Base-by-base conservation (phyloP, 768 basidiomycete genomes). In the Suillus variegatus region DNA sequence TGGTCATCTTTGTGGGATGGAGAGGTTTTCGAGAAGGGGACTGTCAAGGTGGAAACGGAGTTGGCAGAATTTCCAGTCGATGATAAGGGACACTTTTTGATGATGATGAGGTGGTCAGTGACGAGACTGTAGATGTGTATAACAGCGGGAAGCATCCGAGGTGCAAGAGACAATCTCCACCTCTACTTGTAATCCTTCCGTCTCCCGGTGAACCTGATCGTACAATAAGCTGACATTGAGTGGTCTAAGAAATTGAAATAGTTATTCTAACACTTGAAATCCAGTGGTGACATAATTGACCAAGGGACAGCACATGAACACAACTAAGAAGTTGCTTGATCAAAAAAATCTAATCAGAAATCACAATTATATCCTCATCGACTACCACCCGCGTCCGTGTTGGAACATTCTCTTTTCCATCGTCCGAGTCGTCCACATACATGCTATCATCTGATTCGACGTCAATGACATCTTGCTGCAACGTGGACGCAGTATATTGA, bases 361-460 rank as follows among this genome's bases (percentile, higher is more conserved):
- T 77, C 64, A 88, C 85, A 69, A 92, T 86, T 36, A 91, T 76
- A 32, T 74, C 69, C 32, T 69, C 28, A 67, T 43, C 84, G 77
- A 68, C 77, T 73, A 62, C 84, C 79, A 16, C 14, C n/a, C 9
- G n/a, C n/a, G 35, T 61, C 56, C 86, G 73, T n/a, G 80, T 81
- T 8, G 83, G 84, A 44, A 82, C 74, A 70, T 90, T 90, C 75
- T 90, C 89, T 72, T 90, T 89, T 69, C 89, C 85, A 18, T 84
- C 84, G 35, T 81, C 79, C 3, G 58, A 60, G 16, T 60, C 58
- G 2, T 60, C 41, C 41, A 60, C 22, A 43, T 60, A 60, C 58
- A 60, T 60, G 13, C 84, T 85, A 2, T 76, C 78, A 25, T 84
- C 84, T 46, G 82, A 78, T 9, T 73, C 79, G 57, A 83, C 80